Conservation (phyloP, 768 basidiomycete species). For the Collybiopsis luxurians region DNA sequence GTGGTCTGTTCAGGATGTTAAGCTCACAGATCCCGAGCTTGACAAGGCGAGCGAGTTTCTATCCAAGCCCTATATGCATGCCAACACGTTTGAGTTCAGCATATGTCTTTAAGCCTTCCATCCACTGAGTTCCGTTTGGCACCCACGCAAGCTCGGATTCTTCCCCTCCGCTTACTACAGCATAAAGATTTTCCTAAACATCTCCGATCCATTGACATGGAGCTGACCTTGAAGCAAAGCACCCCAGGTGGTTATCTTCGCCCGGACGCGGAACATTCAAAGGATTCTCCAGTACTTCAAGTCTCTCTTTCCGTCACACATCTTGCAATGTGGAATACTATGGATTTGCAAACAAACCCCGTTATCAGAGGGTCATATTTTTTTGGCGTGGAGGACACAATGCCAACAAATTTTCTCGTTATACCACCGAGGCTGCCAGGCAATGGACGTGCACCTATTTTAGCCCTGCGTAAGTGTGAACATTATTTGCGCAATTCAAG, state of each 20-base stretch:
- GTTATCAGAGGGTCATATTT: constrained; percentile 59
- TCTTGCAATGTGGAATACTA: constrained; percentile 35
- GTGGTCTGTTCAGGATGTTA: constrained; percentile 48
- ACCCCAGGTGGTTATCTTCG: not conserved
- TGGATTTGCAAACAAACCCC: constrained; percentile 13
- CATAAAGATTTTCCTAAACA: constrained; percentile 36
- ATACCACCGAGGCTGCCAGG: constrained; percentile 45
- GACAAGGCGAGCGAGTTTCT: constrained; percentile 13
- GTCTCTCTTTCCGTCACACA: constrained; percentile 48
- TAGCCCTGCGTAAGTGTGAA: constrained; percentile 58
- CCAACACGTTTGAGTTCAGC: constrained; percentile 16
- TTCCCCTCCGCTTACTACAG: constrained; percentile 54
- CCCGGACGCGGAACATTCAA: constrained; percentile 11
- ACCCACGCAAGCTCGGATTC: constrained; percentile 58
- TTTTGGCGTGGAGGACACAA: constrained; percentile 37
- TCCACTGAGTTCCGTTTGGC: constrained; percentile 38
- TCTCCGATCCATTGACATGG: constrained; percentile 30
- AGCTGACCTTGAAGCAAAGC: constrained; percentile 23
- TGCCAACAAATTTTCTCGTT: constrained; percentile 57
- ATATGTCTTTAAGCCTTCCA: constrained; percentile 25
- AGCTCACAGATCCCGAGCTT: constrained; percentile 2
- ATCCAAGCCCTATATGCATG: not conserved
- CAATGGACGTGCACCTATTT: constrained; percentile 35
- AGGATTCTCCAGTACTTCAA: too few species aligned
- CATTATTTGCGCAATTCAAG: not conserved